phyloP scores from a whole-genome alignment of 73 alveolate species.

The Uronychia binucleata region DNA sequence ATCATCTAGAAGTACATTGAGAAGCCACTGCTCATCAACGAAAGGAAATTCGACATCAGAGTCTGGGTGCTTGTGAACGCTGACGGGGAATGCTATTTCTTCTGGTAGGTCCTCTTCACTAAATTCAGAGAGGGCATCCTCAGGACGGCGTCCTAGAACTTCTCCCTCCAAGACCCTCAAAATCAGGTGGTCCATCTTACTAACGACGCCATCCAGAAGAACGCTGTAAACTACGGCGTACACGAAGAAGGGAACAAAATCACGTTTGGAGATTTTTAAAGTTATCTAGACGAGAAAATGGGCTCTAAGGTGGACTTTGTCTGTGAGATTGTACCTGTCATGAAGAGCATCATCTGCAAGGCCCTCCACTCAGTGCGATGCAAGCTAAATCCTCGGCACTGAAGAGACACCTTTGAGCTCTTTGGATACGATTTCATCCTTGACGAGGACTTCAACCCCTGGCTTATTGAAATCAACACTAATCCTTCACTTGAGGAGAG shows the following conservation, averaged over 20 bases:
- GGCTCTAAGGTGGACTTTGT: conserved; percentile 3
- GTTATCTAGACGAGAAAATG: conserved; percentile 36
- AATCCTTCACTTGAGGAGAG: conserved; percentile 81
- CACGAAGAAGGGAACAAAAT: conserved; percentile 79
- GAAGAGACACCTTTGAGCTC: conserved; percentile 69
- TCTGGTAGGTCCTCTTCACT: too few species aligned
- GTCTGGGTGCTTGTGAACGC: conserved; percentile 73
- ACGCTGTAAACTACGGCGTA: conserved; percentile 62
- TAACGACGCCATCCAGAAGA: conserved; percentile 77
- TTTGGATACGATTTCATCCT: conserved; percentile 77
- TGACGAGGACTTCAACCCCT: conserved; percentile 58
- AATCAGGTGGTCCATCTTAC: conserved; percentile 76
- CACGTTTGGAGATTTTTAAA: conserved; percentile 62
- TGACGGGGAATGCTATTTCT: conserved; percentile 59
- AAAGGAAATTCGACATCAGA: conserved; percentile 78
- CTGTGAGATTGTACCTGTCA: conserved; percentile 28
- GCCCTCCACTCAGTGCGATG: conserved; percentile 27
- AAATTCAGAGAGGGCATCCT: conserved; percentile 74
- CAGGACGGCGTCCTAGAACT: conserved; percentile 64
- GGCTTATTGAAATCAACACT: conserved; percentile 83
- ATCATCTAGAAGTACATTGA: conserved; percentile 75
- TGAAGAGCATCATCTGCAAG: conserved; percentile 27
- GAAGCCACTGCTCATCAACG: conserved; percentile 59
- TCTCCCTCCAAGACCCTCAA: conserved; percentile 35
- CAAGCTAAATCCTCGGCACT: conserved; percentile 56